Evolutionary conservation across 2,329 filamentous ascomycete genomes (phyloP).

Genomic region (Cladosporium halotolerans): DNA sequence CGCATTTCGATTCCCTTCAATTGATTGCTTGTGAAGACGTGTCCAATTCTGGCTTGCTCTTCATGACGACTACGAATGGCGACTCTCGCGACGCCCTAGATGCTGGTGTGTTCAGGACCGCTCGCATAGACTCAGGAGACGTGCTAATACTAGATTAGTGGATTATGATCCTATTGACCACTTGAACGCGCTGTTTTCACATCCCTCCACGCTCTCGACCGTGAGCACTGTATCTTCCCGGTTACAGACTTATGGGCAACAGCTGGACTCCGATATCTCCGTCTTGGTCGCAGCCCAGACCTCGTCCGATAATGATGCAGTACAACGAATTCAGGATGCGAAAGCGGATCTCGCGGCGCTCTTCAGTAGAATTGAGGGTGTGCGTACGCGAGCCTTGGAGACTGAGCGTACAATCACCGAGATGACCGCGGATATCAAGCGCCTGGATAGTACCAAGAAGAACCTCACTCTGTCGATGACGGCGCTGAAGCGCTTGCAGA

Average conservation of each 20-base stretch:
- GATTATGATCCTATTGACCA: constrained; percentile 92
- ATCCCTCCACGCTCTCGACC: constrained; percentile 75
- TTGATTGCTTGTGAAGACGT: too few relatives aligned
- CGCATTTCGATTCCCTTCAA: too few relatives aligned
- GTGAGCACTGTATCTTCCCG: constrained; percentile 67
- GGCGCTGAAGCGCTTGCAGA: constrained; percentile 90
- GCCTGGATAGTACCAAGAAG: constrained; percentile 90
- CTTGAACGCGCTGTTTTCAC: constrained; percentile 87
- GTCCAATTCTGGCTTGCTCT: too few relatives aligned
- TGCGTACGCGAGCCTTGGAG: constrained; percentile 79
- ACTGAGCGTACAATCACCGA: constrained; percentile 94
- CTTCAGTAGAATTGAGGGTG: constrained; percentile 90
- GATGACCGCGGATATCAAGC: constrained; percentile 98
- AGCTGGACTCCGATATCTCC: constrained; percentile 71
- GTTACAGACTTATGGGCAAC: constrained; percentile 71
- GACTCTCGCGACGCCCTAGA: constrained; percentile 7
- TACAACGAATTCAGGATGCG: constrained; percentile 84
- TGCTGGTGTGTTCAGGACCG: background rate
- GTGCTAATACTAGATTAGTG: constrained; percentile 37
- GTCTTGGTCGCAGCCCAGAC: constrained; percentile 68
- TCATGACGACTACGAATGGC: constrained; percentile 11
- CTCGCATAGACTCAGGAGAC: background rate
- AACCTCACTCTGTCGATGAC: constrained; percentile 98
- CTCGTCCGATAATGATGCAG: constrained; percentile 76
- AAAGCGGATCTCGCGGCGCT: constrained; percentile 83